Evolutionary conservation across 2,329 filamentous ascomycete species (phyloP), one percentile per base, ranked within the genome.

Genomic region (Diaporthe eres): DNA sequence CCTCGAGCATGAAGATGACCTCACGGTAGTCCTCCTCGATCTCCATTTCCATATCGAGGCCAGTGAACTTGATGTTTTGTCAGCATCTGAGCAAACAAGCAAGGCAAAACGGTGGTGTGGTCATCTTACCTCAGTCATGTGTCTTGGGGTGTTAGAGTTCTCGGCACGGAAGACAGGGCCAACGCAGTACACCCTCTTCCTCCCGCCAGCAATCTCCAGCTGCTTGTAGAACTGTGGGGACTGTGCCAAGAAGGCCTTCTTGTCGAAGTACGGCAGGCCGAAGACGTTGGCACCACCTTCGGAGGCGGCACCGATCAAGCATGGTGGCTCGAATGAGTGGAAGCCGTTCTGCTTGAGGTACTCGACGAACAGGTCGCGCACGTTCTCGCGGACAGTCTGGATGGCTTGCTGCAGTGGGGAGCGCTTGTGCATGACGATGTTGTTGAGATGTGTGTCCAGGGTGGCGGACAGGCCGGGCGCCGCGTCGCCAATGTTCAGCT

Each of bases 251-350:
- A 88, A 97, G 1, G 95, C 96, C 78, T 93, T 91, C 81, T 93
- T 91, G 79, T 94, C 94, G 84, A 98, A 98, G 86, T 98, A 98
- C 58, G 93, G 92, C 80, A 98, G 88, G 80, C 93, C 90, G 85
- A 99, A 98, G 55, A 98, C 96, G 82, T 96, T 97, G 79, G 92
- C 92, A 78, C 97, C 97, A 81, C 97, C 96, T 86, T 99, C 97
- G 5, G 95, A 97, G 6, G 97, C 94, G 19, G 96, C 94, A 68
- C 94, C 96, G 74, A 98, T 94, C 58, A 99, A 88, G 84, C 95
- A 96, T 13, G 97, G 95, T 2, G 96, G 94, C 83, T 98, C 95
- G 81, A 98, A 95, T 84, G 94, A 91, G 78, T 93, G 92, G 84
- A 98, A 98, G 72, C 92, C 91, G 76, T 90, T 90, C 78, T 90